These are phyloP conservation scores for Dacryopinax primogenitus DNA, from an alignment of 768 basidiomycete genomes.

Conservation along the genomic window DNA sequence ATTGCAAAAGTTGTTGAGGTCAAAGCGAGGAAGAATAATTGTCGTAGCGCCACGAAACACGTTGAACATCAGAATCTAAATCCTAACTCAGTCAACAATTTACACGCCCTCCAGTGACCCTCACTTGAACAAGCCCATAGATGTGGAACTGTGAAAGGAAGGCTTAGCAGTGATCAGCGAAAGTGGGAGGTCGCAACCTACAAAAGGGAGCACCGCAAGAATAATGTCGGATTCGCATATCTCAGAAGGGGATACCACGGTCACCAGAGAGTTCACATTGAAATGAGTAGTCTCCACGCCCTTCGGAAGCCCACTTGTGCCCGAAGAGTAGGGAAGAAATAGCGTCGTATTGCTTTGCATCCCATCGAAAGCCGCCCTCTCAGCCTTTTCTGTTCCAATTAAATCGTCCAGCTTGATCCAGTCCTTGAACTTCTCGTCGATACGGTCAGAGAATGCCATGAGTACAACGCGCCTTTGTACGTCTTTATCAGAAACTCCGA, in stretches of 20 bases:
- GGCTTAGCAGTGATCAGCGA: background rate
- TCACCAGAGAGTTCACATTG: slow-evolving; percentile 18
- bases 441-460: slow-evolving; percentile 28
- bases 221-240: background rate
- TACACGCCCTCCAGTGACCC: background rate
- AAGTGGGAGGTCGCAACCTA: background rate
- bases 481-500: slow-evolving; percentile 37
- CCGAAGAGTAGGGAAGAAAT: slow-evolving; percentile 51
- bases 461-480: slow-evolving; percentile 46
- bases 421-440: slow-evolving; percentile 24
- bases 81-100: background rate
- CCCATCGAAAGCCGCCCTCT: slow-evolving; percentile 40
- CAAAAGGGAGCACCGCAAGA: background rate
- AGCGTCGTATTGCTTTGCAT: slow-evolving; percentile 43
- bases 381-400: slow-evolving; percentile 38
- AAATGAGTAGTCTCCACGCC: slow-evolving; percentile 36
- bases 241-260: background rate
- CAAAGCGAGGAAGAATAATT: slow-evolving; percentile 55
- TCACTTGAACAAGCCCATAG: slow-evolving; percentile 14
- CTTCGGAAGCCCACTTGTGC: slow-evolving; percentile 71
- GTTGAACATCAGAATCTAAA: slow-evolving; percentile 45
- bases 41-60: slow-evolving; percentile 39
- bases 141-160: slow-evolving; percentile 14
- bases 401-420: slow-evolving; percentile 38
- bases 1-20: slow-evolving; percentile 52